Base-by-base conservation (phyloP, 257 asterid genomes). In the Ballota nigra region DNA sequence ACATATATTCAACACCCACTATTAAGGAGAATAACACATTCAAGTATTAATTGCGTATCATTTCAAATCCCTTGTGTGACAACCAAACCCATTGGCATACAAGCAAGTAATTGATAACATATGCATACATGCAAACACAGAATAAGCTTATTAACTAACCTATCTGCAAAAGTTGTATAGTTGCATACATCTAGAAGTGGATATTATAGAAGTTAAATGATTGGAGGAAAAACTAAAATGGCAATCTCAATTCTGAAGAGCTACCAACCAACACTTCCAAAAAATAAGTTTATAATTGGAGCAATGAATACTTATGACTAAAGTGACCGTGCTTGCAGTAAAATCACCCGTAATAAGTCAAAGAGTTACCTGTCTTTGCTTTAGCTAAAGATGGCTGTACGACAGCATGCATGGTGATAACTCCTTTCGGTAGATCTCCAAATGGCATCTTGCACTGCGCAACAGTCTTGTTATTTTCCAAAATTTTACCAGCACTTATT, bases 371-470 rank as follows among this genome's bases (percentile, higher is more conserved):
- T 79, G 92, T 85, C 72, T 86, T 92, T 40, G 82, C 84, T 83
- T 86, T 92, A 23, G 91, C 85, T 69, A 89, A 49, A 76, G 98
- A 84, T 69, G 92, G 92, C 81, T 92, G 97, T 56, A 90, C 96
- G 72, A 90, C 98, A 75, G 92, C 97, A 72, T 90, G 98, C 98
- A 90, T 88, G 62, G 92, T 90, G 69, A 90, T 88, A 57, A 86
- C 80, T 56, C 88, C 96, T 19, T 81, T 85, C 13, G 90, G 86
- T 63, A 86, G 86, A 77, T 90, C 97, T 11, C 96, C 93, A 31
- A 88, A 86, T 16, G 89, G 92, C 85, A 78, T 87, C 81, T 82
- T 88, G 83, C 97, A 92, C 81, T 90, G 92, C 6, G 83, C 88
- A 78, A 90, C 92, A 58, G 96, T 90, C 86, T 80, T 88, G 88